A percentile compares a stretch with the other conserved stretches of the same genome.
phyloP scores from a whole-genome alignment of 768 basidiomycete genomes.

The Lentinula detonsa region DNA sequence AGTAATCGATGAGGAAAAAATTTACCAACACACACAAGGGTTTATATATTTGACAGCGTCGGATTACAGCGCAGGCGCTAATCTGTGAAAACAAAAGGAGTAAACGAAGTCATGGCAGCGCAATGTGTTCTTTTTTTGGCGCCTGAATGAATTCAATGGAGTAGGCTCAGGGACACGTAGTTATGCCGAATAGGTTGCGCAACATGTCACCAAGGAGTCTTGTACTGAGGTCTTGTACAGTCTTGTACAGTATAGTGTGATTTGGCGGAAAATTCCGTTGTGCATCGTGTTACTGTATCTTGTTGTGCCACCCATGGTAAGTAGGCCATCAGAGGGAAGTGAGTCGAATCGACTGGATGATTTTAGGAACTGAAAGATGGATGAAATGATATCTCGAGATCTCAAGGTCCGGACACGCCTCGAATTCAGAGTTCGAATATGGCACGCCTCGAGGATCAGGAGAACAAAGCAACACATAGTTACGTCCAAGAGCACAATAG shows the following conservation, averaged over 20 bases:
- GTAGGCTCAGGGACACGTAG: not conserved
- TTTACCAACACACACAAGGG: too few species aligned
- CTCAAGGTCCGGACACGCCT: not conserved
- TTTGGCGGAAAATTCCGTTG: not conserved
- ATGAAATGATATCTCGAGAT: not conserved
- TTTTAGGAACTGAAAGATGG: not conserved
- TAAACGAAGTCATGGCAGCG: not conserved
- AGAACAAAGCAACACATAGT: not conserved
- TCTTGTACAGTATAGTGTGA: too few species aligned
- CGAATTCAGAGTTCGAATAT: not conserved
- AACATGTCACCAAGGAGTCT: not conserved
- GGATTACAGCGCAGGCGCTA: too few species aligned
- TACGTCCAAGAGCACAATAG: not conserved
- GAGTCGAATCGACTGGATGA: not conserved
- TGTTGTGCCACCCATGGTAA: too few species aligned
- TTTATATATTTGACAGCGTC: too few species aligned
- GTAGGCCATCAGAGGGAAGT: too few species aligned
- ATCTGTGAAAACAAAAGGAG: too few species aligned
- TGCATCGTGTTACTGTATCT: not conserved
- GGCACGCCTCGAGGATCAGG: not conserved
- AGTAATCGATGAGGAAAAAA: too few species aligned
- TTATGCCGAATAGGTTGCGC: not conserved
- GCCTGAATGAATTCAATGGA: not conserved
- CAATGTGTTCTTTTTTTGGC: not conserved
- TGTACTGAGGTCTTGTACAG: not conserved